A percentile compares a stretch with the other conserved stretches of the same genome.
These are phyloP conservation scores for Morella rubra DNA, from an alignment of 306 rosid genomes.

Conservation along the genomic window DNA sequence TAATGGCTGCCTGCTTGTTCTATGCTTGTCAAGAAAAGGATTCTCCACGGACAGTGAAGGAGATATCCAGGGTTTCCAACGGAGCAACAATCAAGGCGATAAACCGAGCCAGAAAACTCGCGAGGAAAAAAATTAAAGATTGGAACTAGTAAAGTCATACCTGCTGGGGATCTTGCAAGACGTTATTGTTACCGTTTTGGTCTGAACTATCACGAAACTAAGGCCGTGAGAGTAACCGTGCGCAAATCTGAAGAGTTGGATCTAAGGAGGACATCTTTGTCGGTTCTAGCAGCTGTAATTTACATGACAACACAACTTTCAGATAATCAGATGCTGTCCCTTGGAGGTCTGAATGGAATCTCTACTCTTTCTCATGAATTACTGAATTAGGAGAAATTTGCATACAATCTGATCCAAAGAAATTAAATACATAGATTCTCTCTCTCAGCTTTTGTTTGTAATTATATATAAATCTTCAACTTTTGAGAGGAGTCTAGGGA, in stretches of 20 bases:
- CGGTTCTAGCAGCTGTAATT: neutral
- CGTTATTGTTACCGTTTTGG: constrained; percentile 14
- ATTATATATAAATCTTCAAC: too few relatives aligned
- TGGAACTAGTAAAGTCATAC: neutral
- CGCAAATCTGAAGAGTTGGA: constrained; percentile 7
- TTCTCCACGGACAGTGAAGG: constrained; percentile 7
- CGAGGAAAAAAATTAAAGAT: neutral
- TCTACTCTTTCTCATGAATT: too few relatives aligned
- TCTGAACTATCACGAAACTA: neutral
- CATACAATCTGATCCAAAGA: neutral
- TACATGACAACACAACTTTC: too few relatives aligned
- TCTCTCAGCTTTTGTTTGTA: too few relatives aligned
- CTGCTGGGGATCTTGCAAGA: constrained; percentile 15
- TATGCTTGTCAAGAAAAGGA: constrained; percentile 17
- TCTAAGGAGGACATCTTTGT: constrained; percentile 26
- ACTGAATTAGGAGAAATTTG: neutral
- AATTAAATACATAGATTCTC: too few relatives aligned
- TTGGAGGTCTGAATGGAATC: too few relatives aligned
- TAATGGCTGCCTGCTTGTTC: constrained; percentile 1
- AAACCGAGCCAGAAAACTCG: neutral
- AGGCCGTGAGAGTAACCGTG: constrained; percentile 17
- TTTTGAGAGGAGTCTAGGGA: too few relatives aligned
- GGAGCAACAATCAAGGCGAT: constrained; percentile 21
- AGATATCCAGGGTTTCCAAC: neutral
- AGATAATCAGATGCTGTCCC: too few relatives aligned